Percentiles rank a stretch among this genome's conserved stretches.
These are phyloP conservation scores for Lithocarpus polystachyus DNA, from an alignment of 306 rosid species.

Conservation along the genomic window DNA sequence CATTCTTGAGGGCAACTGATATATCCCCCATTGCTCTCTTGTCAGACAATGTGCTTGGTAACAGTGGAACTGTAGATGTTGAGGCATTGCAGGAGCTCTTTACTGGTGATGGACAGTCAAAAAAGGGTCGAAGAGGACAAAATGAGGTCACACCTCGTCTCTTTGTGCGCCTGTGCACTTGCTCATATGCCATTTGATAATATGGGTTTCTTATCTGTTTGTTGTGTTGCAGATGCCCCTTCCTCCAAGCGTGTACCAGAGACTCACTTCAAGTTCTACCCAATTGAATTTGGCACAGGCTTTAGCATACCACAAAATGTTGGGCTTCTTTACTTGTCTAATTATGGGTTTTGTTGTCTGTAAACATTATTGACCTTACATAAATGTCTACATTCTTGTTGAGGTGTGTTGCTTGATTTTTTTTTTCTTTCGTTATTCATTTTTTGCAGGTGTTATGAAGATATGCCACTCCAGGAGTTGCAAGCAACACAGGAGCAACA, in stretches of 20 bases:
- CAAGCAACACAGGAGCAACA: slow-evolving; percentile 92
- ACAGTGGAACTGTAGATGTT: slow-evolving; percentile 48
- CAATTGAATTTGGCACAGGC: slow-evolving; percentile 93
- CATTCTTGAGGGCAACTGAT: slow-evolving; percentile 97
- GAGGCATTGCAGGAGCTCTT: slow-evolving; percentile 96
- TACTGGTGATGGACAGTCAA: slow-evolving; percentile 83
- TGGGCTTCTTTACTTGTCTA: slow-evolving; percentile 18
- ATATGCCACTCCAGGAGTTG: slow-evolving; percentile 90
- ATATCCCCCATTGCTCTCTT: slow-evolving; percentile 96
- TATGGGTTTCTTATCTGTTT: slow-evolving; percentile 19
- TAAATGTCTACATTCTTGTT: not conserved
- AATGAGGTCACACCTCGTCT: slow-evolving; percentile 59
- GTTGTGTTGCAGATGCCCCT: slow-evolving; percentile 83
- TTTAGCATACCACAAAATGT: slow-evolving; percentile 92
- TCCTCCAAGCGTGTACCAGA: slow-evolving; percentile 87
- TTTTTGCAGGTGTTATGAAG: slow-evolving; percentile 84
- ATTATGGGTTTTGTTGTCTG: not conserved
- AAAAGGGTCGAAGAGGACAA: slow-evolving; percentile 87
- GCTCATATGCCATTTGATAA: not conserved
- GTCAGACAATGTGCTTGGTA: slow-evolving; percentile 86
- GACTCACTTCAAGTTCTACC: slow-evolving; percentile 84
- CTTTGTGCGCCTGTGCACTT: not conserved
- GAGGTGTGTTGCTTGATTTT: slow-evolving; percentile 6
- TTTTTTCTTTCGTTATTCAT: slow-evolving; percentile 6
- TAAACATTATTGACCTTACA: no score